Conservation (phyloP, 768 basidiomycete genomes). For the Cytidiella melzeri region DNA sequence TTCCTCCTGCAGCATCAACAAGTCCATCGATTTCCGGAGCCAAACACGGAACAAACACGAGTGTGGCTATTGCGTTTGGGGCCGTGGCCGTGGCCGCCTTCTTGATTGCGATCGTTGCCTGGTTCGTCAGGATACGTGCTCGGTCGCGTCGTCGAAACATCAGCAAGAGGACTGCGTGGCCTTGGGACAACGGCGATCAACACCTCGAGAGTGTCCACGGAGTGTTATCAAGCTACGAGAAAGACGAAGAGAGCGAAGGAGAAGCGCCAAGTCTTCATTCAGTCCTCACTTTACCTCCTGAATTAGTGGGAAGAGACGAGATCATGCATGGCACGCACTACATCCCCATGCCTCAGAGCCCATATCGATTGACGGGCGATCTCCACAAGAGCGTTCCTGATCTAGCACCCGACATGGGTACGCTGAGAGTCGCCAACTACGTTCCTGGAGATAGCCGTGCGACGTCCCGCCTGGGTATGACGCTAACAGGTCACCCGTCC, state of each 20-base stretch:
- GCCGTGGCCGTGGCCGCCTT: conserved; percentile 16
- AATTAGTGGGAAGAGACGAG: background rate
- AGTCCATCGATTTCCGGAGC: background rate
- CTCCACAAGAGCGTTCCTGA: conserved; percentile 24
- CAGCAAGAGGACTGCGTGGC: conserved; percentile 14
- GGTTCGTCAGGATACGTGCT: conserved; percentile 21
- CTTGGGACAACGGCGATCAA: conserved; percentile 16
- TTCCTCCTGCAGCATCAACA: too few species aligned
- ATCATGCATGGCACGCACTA: background rate
- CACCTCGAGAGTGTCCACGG: conserved; percentile 4
- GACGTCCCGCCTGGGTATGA: conserved; percentile 20
- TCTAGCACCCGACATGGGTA: conserved; percentile 32
- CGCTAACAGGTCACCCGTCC: conserved; percentile 10
- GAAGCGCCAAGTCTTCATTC: background rate
- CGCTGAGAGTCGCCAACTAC: conserved; percentile 43
- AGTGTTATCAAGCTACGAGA: background rate
- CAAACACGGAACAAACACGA: conserved; percentile 3
- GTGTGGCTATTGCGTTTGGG: conserved; percentile 20
- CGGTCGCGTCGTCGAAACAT: conserved; percentile 14
- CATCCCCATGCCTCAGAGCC: conserved; percentile 7
- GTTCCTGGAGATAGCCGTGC: conserved; percentile 37
- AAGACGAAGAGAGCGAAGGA: conserved; percentile 1
- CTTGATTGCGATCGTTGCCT: conserved; percentile 17
- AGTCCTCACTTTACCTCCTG: background rate
- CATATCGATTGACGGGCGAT: conserved; percentile 19